A percentile compares a stretch with the other conserved stretches of the same genome.
phyloP scores from a whole-genome alignment of 352 stramenopile genomes.

The Globisporangium emineosum region DNA sequence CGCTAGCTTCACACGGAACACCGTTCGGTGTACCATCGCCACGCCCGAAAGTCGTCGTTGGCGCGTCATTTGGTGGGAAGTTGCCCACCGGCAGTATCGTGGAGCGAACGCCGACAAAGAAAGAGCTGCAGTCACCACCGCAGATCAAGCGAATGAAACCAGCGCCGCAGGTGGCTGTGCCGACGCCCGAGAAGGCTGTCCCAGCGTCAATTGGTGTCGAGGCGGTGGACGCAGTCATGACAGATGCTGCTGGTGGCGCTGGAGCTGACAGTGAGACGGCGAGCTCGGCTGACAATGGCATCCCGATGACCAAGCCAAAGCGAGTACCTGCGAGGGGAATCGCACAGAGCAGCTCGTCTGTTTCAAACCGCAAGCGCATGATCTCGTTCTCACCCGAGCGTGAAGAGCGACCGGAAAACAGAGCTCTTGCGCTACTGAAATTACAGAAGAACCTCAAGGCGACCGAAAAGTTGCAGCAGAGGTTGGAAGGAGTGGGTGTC shows the following conservation, averaged over 20 bases:
- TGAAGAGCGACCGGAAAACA: constrained; percentile 49
- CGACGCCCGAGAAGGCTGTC: constrained; percentile 29
- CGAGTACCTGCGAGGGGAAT: constrained; percentile 41
- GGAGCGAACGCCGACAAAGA: constrained; percentile 51
- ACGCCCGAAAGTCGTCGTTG: constrained; percentile 17
- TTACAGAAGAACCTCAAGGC: constrained; percentile 72
- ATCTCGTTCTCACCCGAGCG: constrained; percentile 77
- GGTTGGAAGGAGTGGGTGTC: constrained; percentile 38
- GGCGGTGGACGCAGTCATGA: neutral
- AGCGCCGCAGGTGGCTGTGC: constrained; percentile 21
- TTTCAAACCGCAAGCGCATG: constrained; percentile 70
- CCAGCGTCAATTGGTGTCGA: constrained; percentile 14
- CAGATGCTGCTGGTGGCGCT: neutral
- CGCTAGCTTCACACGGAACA: neutral
- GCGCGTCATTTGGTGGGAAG: constrained; percentile 28
- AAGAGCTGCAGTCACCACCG: constrained; percentile 23
- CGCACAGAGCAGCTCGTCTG: constrained; percentile 67
- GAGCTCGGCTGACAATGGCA: constrained; percentile 1
- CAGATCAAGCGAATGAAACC: constrained; percentile 14
- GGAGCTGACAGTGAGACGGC: neutral
- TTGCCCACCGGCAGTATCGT: constrained; percentile 17
- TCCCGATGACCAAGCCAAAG: constrained; percentile 11
- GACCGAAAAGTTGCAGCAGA: constrained; percentile 63
- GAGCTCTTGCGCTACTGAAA: constrained; percentile 48
- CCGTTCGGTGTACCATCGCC: neutral